Evolutionary conservation across 116 monocot genomes (phyloP).

Genomic region (Thalassia testudinum): DNA sequence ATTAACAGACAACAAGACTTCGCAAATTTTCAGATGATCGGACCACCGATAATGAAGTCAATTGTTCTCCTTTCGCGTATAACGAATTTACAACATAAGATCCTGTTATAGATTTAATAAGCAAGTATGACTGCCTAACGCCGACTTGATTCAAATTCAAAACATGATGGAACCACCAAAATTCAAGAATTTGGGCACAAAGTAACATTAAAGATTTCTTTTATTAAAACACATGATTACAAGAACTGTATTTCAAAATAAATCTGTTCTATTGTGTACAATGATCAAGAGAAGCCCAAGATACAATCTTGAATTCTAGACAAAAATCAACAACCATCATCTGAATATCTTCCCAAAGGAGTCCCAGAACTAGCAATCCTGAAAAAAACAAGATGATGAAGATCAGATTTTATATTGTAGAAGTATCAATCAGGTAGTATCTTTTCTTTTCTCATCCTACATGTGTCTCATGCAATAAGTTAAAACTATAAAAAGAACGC

Average conservation of each 20-base stretch:
- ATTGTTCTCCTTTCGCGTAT: conserved; percentile 27
- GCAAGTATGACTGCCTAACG: conserved; percentile 15
- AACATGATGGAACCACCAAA: conserved; percentile 21
- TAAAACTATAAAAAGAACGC: background rate
- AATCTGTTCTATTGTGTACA: conserved; percentile 56
- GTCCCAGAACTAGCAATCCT: conserved; percentile 9
- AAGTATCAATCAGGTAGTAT: background rate
- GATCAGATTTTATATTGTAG: conserved; percentile 2
- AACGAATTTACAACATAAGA: conserved; percentile 29
- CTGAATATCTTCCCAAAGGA: conserved; percentile 12
- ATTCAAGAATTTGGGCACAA: conserved; percentile 35
- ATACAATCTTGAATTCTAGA: conserved; percentile 43
- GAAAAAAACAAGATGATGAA: conserved; percentile 8
- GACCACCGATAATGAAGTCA: conserved; percentile 39
- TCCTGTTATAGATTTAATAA: conserved; percentile 36
- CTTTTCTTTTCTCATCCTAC: too few species aligned
- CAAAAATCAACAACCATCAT: conserved; percentile 15
- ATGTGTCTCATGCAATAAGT: too few species aligned
- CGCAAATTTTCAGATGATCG: conserved; percentile 33
- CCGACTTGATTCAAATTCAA: conserved; percentile 22
- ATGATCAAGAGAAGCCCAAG: conserved; percentile 61
- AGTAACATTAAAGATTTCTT: conserved; percentile 25
- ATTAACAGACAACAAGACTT: conserved; percentile 22
- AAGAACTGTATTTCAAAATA: conserved; percentile 42
- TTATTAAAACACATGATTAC: conserved; percentile 53